Evolutionary conservation across 192 early-diverging fungal species (phyloP), one percentile per base, ranked within the genome.

Genomic region (Glomus cerebriforme): DNA sequence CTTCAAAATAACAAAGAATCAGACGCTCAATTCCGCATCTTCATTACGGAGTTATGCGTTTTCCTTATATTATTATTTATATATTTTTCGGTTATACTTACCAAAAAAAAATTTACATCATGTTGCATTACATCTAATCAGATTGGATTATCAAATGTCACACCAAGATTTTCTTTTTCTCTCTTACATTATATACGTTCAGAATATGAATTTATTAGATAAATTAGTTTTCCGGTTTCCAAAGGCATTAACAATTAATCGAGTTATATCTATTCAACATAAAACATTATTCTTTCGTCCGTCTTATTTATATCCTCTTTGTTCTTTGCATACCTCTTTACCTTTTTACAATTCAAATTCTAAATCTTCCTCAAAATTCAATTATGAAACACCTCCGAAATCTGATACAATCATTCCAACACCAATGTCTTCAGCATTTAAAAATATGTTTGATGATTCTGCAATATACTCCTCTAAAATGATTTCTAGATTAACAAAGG

Each of bases 371-470:
- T 43, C 39, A 43, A 43, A 71, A 34, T 24, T 71, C 3, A 22
- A 71, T 43, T 0, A 71, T 60, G 39, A 77, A 45, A 45, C n/a
- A 29, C 63, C 60, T 24, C 59, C 59, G 6, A 29, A 26, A 22
- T 64, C 75, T 43, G 43, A 62, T 45, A 76, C 75, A 0, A 76
- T 65, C 8, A 62, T 76, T 34, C 63, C 75, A 10, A 77, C 62
- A 22, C 45, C 76, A 22, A 31, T 34, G 47, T 8, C 63, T 24
- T 83, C 86, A 13, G 86, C 85, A 24, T 90, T 90, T 79, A 82
- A 70, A 49, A 90, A 90, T 54, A 87, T 90, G 88, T 90, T 89
- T 79, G 87, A 86, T 65, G 85, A 83, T 29, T 80, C 72, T 13
- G 80, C 79, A 17, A 82, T 82, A 6, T 77, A 81, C 31, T 85